phyloP scores from a whole-genome alignment of 805 yeast species.

The Metschnikowia anglica region DNA sequence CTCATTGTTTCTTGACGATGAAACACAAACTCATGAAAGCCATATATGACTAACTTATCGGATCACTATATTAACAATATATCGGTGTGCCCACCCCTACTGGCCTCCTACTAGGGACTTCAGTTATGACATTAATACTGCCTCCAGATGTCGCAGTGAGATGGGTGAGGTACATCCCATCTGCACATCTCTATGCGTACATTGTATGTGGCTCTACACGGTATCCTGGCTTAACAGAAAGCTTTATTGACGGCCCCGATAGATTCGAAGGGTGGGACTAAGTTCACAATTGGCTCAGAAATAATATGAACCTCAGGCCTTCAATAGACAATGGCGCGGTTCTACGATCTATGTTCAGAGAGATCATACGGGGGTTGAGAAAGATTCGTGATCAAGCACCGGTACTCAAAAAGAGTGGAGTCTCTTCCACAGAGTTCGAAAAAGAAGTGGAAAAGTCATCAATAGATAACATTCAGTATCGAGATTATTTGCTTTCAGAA shows the following conservation, averaged over 20 bases:
- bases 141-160: not conserved
- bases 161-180: not conserved
- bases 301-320: not conserved
- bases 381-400: constrained; percentile 5
- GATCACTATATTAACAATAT: not conserved
- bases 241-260: not conserved
- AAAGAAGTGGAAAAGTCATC: constrained; percentile 13
- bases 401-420: not conserved
- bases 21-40: too few species aligned
- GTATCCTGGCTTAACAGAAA: not conserved
- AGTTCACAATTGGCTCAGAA: too few species aligned
- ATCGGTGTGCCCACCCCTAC: too few species aligned
- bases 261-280: too few species aligned
- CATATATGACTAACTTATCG: too few species aligned
- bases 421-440: not conserved
- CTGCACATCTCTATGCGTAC: not conserved
- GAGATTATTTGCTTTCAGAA: constrained; percentile 21
- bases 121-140: not conserved
- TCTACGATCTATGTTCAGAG: constrained; percentile 18
- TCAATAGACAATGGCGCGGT: not conserved
- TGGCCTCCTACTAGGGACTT: too few species aligned
- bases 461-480: constrained; percentile 17
- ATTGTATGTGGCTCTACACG: too few species aligned
- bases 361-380: constrained; percentile 15
- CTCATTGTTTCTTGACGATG: too few species aligned